These are phyloP conservation scores for Plasmopara viticola DNA, from an alignment of 352 stramenopile genomes.

Conservation along the genomic window DNA sequence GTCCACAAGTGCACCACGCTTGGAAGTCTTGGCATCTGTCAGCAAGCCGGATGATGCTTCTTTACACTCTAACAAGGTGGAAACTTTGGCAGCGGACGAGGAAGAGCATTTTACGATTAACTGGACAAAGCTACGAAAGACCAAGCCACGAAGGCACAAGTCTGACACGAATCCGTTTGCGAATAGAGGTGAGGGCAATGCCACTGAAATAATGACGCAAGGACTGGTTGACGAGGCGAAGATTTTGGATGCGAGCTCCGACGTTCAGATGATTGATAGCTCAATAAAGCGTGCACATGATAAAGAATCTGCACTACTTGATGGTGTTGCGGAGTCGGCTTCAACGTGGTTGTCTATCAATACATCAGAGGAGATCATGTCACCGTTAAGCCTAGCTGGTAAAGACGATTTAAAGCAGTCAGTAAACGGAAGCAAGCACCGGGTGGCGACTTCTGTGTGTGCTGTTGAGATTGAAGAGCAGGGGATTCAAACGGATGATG, in stretches of 20 bases:
- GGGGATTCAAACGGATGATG: neutral
- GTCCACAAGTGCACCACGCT: neutral
- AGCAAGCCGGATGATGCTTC: neutral
- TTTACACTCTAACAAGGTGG: conserved; percentile 1
- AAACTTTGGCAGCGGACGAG: conserved; percentile 12
- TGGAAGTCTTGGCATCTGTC: conserved; percentile 2
- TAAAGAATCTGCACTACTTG: neutral
- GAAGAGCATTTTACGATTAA: conserved; percentile 42
- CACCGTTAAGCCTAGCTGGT: conserved; percentile 7
- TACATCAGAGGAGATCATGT: conserved; percentile 3
- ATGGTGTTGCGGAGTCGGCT: conserved; percentile 14
- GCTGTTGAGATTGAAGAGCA: neutral
- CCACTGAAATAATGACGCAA: conserved; percentile 1
- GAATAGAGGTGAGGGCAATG: conserved; percentile 3
- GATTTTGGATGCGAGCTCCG: conserved; percentile 1
- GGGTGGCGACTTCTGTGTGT: neutral
- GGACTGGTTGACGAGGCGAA: conserved; percentile 5
- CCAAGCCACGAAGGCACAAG: conserved; percentile 20
- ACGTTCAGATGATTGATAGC: conserved; percentile 1
- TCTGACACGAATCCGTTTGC: conserved; percentile 2
- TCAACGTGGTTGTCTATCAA: conserved; percentile 24
- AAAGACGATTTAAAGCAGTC: conserved; percentile 9
- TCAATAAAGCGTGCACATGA: neutral
- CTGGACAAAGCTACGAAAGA: conserved; percentile 35
- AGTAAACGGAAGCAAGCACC: conserved; percentile 2